phyloP scores from a whole-genome alignment of 768 basidiomycete species.

The Pulveroboletus frians region DNA sequence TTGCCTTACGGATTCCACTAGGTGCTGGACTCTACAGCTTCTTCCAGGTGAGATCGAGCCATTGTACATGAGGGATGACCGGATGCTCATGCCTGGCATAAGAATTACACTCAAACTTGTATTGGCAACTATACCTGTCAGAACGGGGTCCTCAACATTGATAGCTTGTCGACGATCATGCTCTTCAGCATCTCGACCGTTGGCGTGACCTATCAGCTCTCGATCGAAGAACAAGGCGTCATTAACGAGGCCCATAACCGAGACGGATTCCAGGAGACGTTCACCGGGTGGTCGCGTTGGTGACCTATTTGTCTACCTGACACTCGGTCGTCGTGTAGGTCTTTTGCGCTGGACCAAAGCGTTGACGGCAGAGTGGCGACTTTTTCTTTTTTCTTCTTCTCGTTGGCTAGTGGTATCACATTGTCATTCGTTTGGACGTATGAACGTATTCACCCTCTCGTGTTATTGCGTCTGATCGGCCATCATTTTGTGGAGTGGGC shows the following conservation, averaged over 20 bases:
- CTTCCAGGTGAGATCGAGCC: constrained; percentile 35
- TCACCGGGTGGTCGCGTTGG: constrained; percentile 33
- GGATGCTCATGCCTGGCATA: constrained; percentile 1
- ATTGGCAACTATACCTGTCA: constrained; percentile 38
- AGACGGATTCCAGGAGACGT: constrained; percentile 43
- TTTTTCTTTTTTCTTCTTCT: not conserved
- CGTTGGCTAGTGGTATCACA: not conserved
- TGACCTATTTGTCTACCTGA: constrained; percentile 6
- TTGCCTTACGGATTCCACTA: constrained; percentile 12
- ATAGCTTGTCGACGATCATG: constrained; percentile 35
- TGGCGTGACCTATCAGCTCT: constrained; percentile 39
- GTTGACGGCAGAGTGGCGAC: not conserved
- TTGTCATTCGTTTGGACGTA: not conserved
- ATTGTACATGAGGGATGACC: not conserved
- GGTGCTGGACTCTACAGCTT: constrained; percentile 51
- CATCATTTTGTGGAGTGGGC: constrained; percentile 2
- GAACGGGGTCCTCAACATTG: constrained; percentile 39
- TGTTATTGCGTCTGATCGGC: not conserved
- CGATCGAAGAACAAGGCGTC: constrained; percentile 31
- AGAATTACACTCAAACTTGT: constrained; percentile 41
- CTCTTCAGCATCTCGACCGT: constrained; percentile 48
- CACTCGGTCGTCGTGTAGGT: not conserved
- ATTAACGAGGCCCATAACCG: constrained; percentile 34
- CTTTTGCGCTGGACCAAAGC: not conserved
- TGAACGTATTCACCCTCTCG: not conserved